phyloP scores from a whole-genome alignment of 2,329 filamentous ascomycete genomes.

The Colletotrichum kahawae region DNA sequence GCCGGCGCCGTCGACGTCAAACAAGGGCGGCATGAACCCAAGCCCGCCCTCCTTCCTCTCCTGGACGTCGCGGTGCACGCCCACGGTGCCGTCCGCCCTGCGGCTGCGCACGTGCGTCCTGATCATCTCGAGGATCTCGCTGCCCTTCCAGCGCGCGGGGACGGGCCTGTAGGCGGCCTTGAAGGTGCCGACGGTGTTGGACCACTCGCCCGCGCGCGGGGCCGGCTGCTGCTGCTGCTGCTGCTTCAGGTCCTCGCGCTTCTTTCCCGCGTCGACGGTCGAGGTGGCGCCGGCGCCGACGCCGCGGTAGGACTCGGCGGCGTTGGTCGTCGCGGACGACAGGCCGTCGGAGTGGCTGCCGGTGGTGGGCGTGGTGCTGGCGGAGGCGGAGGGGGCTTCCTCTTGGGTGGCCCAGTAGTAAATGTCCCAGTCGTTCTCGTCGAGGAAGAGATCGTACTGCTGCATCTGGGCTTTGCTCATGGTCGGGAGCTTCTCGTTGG shows the following conservation, averaged over 20 bases:
- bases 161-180: constrained; percentile 93
- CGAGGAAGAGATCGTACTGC: constrained; percentile 90
- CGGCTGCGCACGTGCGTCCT: constrained; percentile 77
- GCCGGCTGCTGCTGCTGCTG: constrained; percentile 23
- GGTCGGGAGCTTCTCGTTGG: constrained; percentile 73
- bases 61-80: constrained; percentile 27
- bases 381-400: constrained; percentile 54
- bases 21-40: constrained; percentile 62
- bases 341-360: constrained; percentile 7
- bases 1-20: constrained; percentile 15
- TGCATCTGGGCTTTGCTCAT: constrained; percentile 78
- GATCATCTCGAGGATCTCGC: constrained; percentile 78
- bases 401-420: constrained; percentile 99
- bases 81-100: constrained; percentile 46
- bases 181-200: constrained; percentile 93
- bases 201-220: constrained; percentile 78
- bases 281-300: constrained; percentile 16
- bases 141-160: constrained; percentile 82
- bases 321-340: constrained; percentile 27
- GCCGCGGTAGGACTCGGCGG: constrained; percentile 2
- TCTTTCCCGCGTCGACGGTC: constrained; percentile 26
- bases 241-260: constrained; percentile 28
- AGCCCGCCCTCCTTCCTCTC: constrained; percentile 45
- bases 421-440: constrained; percentile 99
- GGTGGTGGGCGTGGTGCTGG: constrained; percentile 42